Conservation (phyloP, 495 filamentous ascomycete species). For the Aeminium ludgeri region DNA sequence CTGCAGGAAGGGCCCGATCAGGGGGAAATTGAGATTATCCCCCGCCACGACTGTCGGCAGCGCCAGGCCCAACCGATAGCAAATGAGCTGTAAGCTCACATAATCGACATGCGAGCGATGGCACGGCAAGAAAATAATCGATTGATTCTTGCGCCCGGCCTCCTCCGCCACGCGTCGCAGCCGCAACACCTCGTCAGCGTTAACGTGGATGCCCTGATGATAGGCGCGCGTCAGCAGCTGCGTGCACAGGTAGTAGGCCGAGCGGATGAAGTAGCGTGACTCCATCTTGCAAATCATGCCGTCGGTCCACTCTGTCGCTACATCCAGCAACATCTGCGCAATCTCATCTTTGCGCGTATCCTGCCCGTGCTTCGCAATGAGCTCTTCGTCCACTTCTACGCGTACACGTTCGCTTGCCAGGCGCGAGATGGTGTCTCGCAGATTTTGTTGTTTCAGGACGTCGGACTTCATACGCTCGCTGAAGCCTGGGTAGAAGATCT, state of each 20-base stretch:
- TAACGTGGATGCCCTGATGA: constrained; percentile 91
- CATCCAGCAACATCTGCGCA: constrained; percentile 39
- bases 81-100: constrained; percentile 81
- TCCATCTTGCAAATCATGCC: constrained; percentile 99
- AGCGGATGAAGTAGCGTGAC: constrained; percentile 78
- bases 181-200: constrained; percentile 76
- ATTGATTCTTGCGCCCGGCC: constrained; percentile 75
- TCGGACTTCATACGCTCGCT: constrained; percentile 68
- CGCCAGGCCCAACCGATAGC: constrained; percentile 76
- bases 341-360: constrained; percentile 12
- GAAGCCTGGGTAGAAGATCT: constrained; percentile 85
- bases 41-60: constrained; percentile 89
- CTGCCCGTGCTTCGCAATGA: constrained; percentile 32
- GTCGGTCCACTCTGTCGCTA: constrained; percentile 69
- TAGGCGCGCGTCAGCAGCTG: constrained; percentile 85
- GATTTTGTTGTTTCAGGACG: constrained; percentile 56
- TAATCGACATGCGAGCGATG: constrained; percentile 94
- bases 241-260: constrained; percentile 76
- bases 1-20: constrained; percentile 79
- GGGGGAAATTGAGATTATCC: constrained; percentile 87
- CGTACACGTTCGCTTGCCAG: constrained; percentile 55
- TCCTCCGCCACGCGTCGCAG: constrained; percentile 64
- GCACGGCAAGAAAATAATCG: constrained; percentile 87
- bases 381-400: constrained; percentile 59
- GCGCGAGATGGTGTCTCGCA: constrained; percentile 57